Conservation (phyloP, 106 monocot species). For the Allium sativum region DNA sequence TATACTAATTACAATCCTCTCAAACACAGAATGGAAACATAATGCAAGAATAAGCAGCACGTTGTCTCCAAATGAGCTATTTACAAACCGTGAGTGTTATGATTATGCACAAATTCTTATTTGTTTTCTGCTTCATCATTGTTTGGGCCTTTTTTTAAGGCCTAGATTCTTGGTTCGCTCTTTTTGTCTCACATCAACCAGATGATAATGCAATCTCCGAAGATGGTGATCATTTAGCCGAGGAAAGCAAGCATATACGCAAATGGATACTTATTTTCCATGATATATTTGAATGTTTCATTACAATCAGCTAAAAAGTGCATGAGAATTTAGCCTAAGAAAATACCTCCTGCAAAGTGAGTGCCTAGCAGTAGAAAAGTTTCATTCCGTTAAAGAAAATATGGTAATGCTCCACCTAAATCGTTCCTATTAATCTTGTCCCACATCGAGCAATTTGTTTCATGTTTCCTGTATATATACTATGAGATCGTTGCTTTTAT, state of each 20-base stretch:
- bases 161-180: conserved; percentile 8
- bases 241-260: conserved; percentile 67
- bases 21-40: conserved; percentile 79
- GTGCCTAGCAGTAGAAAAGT: conserved; percentile 56
- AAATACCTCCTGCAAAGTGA: conserved; percentile 78
- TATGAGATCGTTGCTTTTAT: too few species aligned
- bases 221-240: conserved; percentile 57
- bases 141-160: not conserved
- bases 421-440: too few species aligned
- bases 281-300: conserved; percentile 48
- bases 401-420: conserved; percentile 55
- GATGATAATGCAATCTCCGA: conserved; percentile 37
- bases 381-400: conserved; percentile 71
- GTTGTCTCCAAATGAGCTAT: conserved; percentile 49
- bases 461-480: too few species aligned
- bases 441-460: too few species aligned
- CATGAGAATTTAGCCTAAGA: conserved; percentile 65
- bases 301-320: conserved; percentile 65
- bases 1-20: conserved; percentile 77
- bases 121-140: not conserved
- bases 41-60: conserved; percentile 50
- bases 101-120: not conserved
- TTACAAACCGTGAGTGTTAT: not conserved
- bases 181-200: conserved; percentile 6
- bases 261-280: conserved; percentile 41